Evolutionary conservation across 1,284 basidiomycete genomes (phyloP), one percentile per base, ranked within the genome.

Genomic region (Pseudomicrostroma phylloplanum): DNA sequence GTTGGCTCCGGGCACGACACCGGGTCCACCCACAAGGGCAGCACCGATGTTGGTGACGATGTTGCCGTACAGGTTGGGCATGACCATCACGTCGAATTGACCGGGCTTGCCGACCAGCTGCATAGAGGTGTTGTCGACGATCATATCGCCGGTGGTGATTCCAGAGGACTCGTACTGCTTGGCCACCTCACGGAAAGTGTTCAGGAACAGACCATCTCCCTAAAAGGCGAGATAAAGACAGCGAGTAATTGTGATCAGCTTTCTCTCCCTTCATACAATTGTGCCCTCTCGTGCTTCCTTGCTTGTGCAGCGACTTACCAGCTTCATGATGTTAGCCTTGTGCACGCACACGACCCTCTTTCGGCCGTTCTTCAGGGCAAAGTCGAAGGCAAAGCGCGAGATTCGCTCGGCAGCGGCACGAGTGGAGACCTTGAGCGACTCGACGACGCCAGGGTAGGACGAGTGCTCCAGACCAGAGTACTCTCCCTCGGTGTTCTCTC

Each of bases 401-500:
- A 99, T 94, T 64, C 96, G 91, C 82, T 97, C 93, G 15, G 94
- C 97, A 25, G 96, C 96, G 69, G 97, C 91, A 88, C 93, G 94
- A 46, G 96, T 99, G 80, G 98, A 98, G 64, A 99, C 87, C 83
- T 99, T 99, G 85, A 99, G 98, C 58, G 92, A 96, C 82, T 99
- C 96, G 51, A 99, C 96, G 67, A 99, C 96, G 69, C 96, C 96
- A 72, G 96, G 92, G 70, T 98, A 88, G 66, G 90, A 88, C 86
- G 96, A 92, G 81, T 97, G 94, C 82, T 97, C 94, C 74, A 97
- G 96, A 70, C 94, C 94, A 68, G 93, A 97, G 83, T 98, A 99
- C 82, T 99, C 96, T 78, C 96, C 96, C 83, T 99, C 96, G 36
- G 96, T 99, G 83, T 99, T 99, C 83, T 99, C 96, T 78, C 96